A percentile compares a stretch with the other conserved stretches of the same genome.
These are phyloP conservation scores for Taphrina confusa DNA, from an alignment of 1,139 yeast species.

Conservation along the genomic window DNA sequence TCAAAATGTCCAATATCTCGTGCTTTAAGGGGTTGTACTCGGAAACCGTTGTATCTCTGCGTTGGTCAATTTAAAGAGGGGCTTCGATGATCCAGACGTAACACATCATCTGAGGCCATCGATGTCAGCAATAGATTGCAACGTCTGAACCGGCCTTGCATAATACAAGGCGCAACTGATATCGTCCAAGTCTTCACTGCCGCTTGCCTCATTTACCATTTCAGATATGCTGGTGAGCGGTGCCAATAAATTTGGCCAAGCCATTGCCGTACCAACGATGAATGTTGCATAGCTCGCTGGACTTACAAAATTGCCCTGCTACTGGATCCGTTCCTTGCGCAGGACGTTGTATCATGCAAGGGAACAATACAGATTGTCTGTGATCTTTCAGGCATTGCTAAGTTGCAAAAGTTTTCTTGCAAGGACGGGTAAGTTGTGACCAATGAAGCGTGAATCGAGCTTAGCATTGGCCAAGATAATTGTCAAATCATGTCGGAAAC, in stretches of 20 bases:
- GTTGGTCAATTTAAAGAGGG: too few relatives aligned
- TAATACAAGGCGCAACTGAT: too few relatives aligned
- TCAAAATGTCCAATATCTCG: too few relatives aligned
- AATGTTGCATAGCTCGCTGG: neutral
- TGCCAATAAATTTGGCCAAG: neutral
- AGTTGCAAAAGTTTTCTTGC: neutral
- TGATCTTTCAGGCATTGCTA: neutral
- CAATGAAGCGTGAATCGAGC: neutral
- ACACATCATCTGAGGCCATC: too few relatives aligned
- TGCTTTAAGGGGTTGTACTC: too few relatives aligned
- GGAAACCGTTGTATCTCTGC: too few relatives aligned
- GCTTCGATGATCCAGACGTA: too few relatives aligned
- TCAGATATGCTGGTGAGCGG: too few relatives aligned
- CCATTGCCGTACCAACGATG: neutral
- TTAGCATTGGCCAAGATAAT: neutral
- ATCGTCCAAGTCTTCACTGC: too few relatives aligned
- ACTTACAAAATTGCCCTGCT: neutral
- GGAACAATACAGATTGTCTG: neutral
- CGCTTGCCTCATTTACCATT: too few relatives aligned
- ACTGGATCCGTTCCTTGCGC: neutral
- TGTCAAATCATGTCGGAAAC: neutral
- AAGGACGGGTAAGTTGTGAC: neutral
- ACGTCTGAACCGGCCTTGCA: too few relatives aligned
- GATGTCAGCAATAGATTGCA: too few relatives aligned
- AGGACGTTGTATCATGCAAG: neutral